Evolutionary conservation across 192 early-diverging fungal genomes (phyloP).

Genomic region (Podila epigama): DNA sequence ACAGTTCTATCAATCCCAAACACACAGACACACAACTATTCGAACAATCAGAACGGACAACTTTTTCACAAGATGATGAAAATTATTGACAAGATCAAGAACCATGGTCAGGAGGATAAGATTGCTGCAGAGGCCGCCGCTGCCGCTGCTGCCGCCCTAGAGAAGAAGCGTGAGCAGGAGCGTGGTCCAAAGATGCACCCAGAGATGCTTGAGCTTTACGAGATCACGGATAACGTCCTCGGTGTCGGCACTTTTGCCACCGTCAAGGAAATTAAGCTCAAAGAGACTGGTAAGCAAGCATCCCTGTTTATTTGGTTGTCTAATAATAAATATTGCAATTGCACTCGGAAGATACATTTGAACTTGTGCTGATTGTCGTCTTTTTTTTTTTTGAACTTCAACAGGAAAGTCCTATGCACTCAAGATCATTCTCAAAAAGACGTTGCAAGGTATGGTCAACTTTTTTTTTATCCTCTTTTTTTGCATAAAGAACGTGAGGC

Average conservation of each 20-base stretch:
- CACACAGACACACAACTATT: background rate
- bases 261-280: constrained; percentile 68
- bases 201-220: constrained; percentile 48
- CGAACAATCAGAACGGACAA: background rate
- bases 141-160: constrained; percentile 19
- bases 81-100: constrained; percentile 42
- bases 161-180: constrained; percentile 18
- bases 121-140: background rate
- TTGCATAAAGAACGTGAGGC: no score
- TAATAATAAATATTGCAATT: no score
- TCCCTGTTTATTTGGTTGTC: no score
- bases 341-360: no score
- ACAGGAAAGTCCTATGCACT: constrained; percentile 53
- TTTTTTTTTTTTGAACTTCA: background rate
- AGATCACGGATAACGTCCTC: constrained; percentile 47
- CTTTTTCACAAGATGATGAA: background rate
- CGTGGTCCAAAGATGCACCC: constrained; percentile 35
- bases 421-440: constrained; percentile 55
- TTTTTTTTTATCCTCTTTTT: constrained; percentile 11
- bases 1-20: background rate
- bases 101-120: constrained; percentile 34
- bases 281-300: constrained; percentile 41
- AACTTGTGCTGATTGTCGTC: background rate
- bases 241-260: constrained; percentile 62
- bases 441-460: constrained; percentile 46